Evolutionary conservation across 306 rosid genomes (phyloP), one percentile per base, ranked within the genome.

Genomic region (Vigna nakashimae): DNA sequence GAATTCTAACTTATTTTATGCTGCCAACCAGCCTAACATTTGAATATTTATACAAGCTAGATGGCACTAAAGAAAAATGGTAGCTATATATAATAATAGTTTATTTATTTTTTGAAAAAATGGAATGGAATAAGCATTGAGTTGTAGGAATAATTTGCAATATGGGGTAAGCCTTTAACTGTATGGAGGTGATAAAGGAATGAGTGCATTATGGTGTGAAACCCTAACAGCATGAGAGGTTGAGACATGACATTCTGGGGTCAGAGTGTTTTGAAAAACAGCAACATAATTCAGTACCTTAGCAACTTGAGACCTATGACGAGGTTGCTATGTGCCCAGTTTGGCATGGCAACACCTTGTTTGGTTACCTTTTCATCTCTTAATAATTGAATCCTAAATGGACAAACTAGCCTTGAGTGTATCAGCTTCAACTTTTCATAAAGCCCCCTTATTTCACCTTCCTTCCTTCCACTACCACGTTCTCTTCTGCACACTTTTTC

Each of bases 21-120:
- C 71, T 86, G 90, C 79, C 45, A 73, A 46, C 58, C 24, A 5
- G 75, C 88, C 86, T 45, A 83, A 71, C 89, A 43, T 14, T n/a
- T 50, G 46, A 38, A 51, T 63, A 40, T 40, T 16, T 20, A 36
- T 24, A 20, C n/a, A 65, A 76, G 64, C 71, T 73, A 45, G 74
- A 71, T 38, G 70, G 69, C 34, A 65, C 63, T 22, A 26, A 26
- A 46, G 32, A 17, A 63, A 22, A 63, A 63, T 63, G 9, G 24
- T 2, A 73, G 40, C 28, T 10, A 42, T 11, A 40, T 45, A n/a
- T 24, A 13, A 45, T 15, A 63, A 63, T 4, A 45, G 28, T 32
- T 50, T 3, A 30, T 30, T 3, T 3, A 2, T 15, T 26, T 48
- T 3, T 36, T 9, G 4, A 24, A 52, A 73, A 75, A 50, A 56